Base-by-base conservation (phyloP, 2,329 filamentous ascomycete genomes). In the Paracoccidioides lutzii region DNA sequence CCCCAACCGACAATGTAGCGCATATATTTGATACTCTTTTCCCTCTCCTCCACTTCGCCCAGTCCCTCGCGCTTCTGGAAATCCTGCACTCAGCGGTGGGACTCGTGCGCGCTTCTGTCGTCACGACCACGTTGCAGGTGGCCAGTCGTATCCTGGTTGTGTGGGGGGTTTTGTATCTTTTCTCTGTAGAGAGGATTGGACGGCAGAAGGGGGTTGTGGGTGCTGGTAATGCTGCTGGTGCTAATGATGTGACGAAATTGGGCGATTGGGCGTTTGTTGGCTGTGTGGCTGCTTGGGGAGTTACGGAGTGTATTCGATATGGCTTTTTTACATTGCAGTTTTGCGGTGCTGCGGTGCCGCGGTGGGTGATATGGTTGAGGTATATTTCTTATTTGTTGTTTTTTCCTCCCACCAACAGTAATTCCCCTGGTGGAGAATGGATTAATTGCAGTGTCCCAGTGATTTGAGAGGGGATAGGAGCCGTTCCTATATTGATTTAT, bases 301-400 rank as follows among this genome's bases (percentile, higher is more conserved):
- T 88, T 57, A 96, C 93, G 58, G 93, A 98, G 75, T 87, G 95
- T 54, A 85, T 96, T 64, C 85, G 93, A 55, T 98, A 98, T 78
- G 81, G 82, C 50, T 98, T 88, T 78, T 97, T 97, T 69, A 86
- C 87, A 40, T 78, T 90, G 64, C 83, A 82, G 63, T 79, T 60
- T 63, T 69, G 54, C 66, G 76, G 63, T 38, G 64, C 60, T 78
- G 81, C 73, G 58, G 81, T 86, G 35, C 88, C 90, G 0, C 68
- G 65, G 0, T 75, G 78, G 58, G 78, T 95, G 67, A 82, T 82
- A 41, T 95, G 89, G 87, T 75, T 94, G 71, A 79, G 90, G 64
- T 90, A 66, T 53, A 62, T 61, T 22, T 54, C 30, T 46, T 46
- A 14, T 46, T 33, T 33, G 30, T 33, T 43, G 30, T 41, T 38